Percentiles rank a stretch among this genome's conserved stretches.
Evolutionary conservation across 176 grass and related monocot species (phyloP).

Genomic region (Hyparrhenia diplandra): DNA sequence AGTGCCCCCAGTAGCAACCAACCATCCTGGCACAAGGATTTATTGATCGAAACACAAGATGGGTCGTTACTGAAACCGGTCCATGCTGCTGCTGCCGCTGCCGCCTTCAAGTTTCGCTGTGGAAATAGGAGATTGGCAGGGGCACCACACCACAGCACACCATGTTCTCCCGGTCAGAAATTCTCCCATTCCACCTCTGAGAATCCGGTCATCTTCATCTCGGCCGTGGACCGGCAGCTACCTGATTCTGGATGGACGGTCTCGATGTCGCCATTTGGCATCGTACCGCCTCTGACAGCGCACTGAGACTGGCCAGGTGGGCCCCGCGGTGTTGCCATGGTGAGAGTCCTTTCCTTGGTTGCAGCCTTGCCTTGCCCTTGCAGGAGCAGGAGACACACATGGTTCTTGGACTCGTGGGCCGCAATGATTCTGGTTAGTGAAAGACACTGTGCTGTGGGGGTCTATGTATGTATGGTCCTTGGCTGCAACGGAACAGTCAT

Average conservation of each 20-base stretch:
- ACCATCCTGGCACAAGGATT: slow-evolving; percentile 29
- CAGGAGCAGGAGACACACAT: slow-evolving; percentile 1
- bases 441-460: neutral
- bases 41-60: too few species aligned
- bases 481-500: neutral
- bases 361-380: neutral
- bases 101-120: slow-evolving; percentile 35
- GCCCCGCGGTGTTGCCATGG: neutral
- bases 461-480: slow-evolving; percentile 12
- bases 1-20: slow-evolving; percentile 13
- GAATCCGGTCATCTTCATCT: neutral
- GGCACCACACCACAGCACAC: neutral
- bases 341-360: neutral
- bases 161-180: slow-evolving; percentile 27
- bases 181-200: neutral
- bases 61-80: slow-evolving; percentile 1
- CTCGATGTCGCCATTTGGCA: neutral
- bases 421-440: slow-evolving; percentile 11
- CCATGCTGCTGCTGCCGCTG: too few species aligned
- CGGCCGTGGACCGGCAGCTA: neutral
- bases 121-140: slow-evolving; percentile 8
- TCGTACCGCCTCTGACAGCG: neutral
- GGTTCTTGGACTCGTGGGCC: neutral
- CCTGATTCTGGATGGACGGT: neutral
- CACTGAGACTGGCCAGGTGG: neutral